Conservation (phyloP, 352 stramenopile species). For the Globisporangium nagaii region DNA sequence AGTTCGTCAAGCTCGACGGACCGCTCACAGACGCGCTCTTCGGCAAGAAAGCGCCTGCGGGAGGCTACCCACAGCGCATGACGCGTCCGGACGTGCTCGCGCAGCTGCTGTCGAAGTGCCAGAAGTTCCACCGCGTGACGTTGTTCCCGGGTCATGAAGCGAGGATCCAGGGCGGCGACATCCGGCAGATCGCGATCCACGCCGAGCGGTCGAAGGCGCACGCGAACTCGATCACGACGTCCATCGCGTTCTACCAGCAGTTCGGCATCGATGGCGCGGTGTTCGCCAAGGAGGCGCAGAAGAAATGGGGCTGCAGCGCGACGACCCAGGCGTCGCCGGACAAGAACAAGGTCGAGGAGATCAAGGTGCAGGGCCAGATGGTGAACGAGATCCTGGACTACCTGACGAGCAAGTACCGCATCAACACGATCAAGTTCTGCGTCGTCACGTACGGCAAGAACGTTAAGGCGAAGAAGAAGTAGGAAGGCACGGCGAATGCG, state of each 20-base stretch:
- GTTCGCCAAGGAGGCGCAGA: slow-evolving; percentile 78
- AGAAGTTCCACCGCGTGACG: slow-evolving; percentile 60
- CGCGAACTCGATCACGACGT: slow-evolving; percentile 63
- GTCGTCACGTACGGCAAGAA: slow-evolving; percentile 68
- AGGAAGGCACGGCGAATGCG: slow-evolving; percentile 3
- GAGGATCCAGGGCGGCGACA: slow-evolving; percentile 46
- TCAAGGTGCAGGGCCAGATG: slow-evolving; percentile 79
- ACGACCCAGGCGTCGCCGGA: slow-evolving; percentile 40
- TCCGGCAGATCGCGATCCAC: slow-evolving; percentile 61
- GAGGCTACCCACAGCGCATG: slow-evolving; percentile 59
- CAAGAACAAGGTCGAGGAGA: slow-evolving; percentile 65
- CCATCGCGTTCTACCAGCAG: slow-evolving; percentile 66
- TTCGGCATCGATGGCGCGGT: slow-evolving; percentile 68
- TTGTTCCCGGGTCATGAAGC: slow-evolving; percentile 66
- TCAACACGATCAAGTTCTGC: slow-evolving; percentile 67
- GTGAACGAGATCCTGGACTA: slow-evolving; percentile 69
- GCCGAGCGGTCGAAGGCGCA: slow-evolving; percentile 67
- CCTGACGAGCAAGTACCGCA: slow-evolving; percentile 57
- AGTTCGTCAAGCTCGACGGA: slow-evolving; percentile 61
- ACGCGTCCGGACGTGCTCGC: slow-evolving; percentile 47
- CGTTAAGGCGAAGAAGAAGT: slow-evolving; percentile 78
- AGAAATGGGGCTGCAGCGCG: slow-evolving; percentile 80
- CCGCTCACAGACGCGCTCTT: slow-evolving; percentile 69
- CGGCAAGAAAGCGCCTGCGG: slow-evolving; percentile 49
- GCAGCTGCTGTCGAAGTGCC: slow-evolving; percentile 55